These are phyloP conservation scores for Zanthoxylum bungeanum DNA, from an alignment of 345 rosid genomes.

Conservation along the genomic window DNA sequence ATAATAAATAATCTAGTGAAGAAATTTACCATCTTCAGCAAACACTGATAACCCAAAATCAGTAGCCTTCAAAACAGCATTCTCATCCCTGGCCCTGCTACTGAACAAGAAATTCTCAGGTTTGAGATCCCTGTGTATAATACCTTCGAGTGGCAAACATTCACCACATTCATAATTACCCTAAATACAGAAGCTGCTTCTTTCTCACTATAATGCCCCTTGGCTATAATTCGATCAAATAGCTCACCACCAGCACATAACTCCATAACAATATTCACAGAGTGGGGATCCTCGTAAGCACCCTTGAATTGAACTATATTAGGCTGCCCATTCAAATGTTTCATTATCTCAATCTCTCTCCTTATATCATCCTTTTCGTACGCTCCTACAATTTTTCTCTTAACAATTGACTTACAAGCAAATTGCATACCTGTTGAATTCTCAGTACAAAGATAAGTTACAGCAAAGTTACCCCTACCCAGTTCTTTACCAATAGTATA, in stretches of 20 bases:
- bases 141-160: conserved; percentile 75
- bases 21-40: conserved; percentile 41
- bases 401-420: conserved; percentile 84
- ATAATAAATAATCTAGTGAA: neutral
- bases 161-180: conserved; percentile 68
- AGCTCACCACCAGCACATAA: conserved; percentile 90
- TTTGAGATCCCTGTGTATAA: conserved; percentile 36
- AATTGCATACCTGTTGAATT: conserved; percentile 54
- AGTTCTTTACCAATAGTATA: conserved; percentile 65
- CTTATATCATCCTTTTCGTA: conserved; percentile 50
- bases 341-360: conserved; percentile 89
- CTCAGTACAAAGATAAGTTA: conserved; percentile 75
- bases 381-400: conserved; percentile 62
- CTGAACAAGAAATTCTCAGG: conserved; percentile 88
- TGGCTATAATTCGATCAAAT: conserved; percentile 70
- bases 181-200: conserved; percentile 70
- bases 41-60: conserved; percentile 77
- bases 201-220: conserved; percentile 72
- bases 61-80: conserved; percentile 64
- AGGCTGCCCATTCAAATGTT: conserved; percentile 87
- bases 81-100: conserved; percentile 54
- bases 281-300: conserved; percentile 73
- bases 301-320: conserved; percentile 82
- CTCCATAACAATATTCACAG: conserved; percentile 87
- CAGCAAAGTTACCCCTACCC: conserved; percentile 90